These are phyloP conservation scores for Westerdykella aurantiaca DNA, from an alignment of 2,329 filamentous ascomycete genomes.

Conservation along the genomic window DNA sequence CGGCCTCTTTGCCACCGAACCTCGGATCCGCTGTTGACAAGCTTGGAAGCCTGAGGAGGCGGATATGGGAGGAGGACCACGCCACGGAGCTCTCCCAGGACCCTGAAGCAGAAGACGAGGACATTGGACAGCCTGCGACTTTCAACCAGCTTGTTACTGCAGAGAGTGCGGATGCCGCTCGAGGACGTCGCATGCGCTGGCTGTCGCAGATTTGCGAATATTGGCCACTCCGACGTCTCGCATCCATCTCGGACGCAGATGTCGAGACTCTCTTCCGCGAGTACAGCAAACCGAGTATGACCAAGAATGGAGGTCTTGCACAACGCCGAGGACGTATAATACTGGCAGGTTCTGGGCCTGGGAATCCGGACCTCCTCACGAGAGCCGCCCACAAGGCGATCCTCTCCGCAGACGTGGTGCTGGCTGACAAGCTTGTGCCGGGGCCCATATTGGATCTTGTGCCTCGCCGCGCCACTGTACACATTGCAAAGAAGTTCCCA, in stretches of 20 bases:
- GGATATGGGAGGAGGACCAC: conserved; percentile 46
- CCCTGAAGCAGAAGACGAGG: conserved; percentile 52
- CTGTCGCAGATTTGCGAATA: conserved; percentile 96
- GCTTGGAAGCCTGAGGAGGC: conserved; percentile 54
- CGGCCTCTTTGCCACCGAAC: conserved; percentile 66
- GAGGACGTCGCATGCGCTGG: conserved; percentile 84
- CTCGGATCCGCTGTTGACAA: conserved; percentile 72
- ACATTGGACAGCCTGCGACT: conserved; percentile 65
- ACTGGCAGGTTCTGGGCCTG: conserved; percentile 85
- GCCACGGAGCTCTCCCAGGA: conserved; percentile 44
- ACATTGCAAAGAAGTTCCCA: conserved; percentile 95
- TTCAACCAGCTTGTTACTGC: conserved; percentile 81
- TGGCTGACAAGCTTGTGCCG: conserved; percentile 82
- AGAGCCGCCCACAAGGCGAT: conserved; percentile 74
- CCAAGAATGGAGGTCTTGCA: conserved; percentile 10
- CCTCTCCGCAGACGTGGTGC: conserved; percentile 66
- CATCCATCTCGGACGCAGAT: conserved; percentile 72
- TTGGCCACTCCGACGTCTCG: conserved; percentile 83
- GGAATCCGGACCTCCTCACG: conserved; percentile 87
- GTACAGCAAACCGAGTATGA: conserved; percentile 49
- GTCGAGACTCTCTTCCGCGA: conserved; percentile 69
- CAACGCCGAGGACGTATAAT: conserved; percentile 63
- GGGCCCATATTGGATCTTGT: conserved; percentile 81
- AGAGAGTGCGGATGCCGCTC: conserved; percentile 65
- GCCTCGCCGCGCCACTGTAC: conserved; percentile 78